Evolutionary conservation across 1,139 yeast species (phyloP).

Genomic region (Pichia sp.): DNA sequence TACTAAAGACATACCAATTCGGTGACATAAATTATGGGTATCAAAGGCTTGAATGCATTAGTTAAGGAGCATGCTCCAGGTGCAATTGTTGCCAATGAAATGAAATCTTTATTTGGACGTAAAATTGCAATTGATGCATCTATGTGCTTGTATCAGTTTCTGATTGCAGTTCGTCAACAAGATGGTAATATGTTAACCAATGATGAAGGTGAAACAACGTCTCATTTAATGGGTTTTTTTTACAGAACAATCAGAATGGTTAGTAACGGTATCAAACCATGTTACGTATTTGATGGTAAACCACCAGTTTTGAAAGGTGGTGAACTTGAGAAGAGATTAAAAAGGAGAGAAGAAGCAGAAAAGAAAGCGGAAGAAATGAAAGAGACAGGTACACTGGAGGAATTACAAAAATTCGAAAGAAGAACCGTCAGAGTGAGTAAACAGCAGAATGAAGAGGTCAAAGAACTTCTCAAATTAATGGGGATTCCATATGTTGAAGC

Average conservation of each 20-base stretch:
- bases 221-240: slow-evolving; percentile 92
- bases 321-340: slow-evolving; percentile 79
- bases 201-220: slow-evolving; percentile 89
- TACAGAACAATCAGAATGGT: slow-evolving; percentile 85
- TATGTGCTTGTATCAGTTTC: slow-evolving; percentile 90
- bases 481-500: slow-evolving; percentile 92
- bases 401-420: slow-evolving; percentile 68
- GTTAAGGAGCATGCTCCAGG: slow-evolving; percentile 84
- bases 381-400: slow-evolving; percentile 76
- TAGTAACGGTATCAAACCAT: slow-evolving; percentile 89
- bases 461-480: slow-evolving; percentile 70
- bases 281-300: slow-evolving; percentile 93
- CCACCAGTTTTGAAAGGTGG: slow-evolving; percentile 90
- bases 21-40: slow-evolving; percentile 56
- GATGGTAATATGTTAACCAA: slow-evolving; percentile 92
- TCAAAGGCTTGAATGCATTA: slow-evolving; percentile 61
- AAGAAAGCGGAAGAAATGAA: slow-evolving; percentile 64
- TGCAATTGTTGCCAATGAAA: slow-evolving; percentile 70
- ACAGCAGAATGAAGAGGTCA: slow-evolving; percentile 93
- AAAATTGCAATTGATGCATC: slow-evolving; percentile 86
- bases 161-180: slow-evolving; percentile 92
- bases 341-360: slow-evolving; percentile 76
- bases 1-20: neutral
- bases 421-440: slow-evolving; percentile 81
- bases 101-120: slow-evolving; percentile 82